Conservation (phyloP, 139 green algal species). For the Mesotaenium endlicherianum region DNA sequence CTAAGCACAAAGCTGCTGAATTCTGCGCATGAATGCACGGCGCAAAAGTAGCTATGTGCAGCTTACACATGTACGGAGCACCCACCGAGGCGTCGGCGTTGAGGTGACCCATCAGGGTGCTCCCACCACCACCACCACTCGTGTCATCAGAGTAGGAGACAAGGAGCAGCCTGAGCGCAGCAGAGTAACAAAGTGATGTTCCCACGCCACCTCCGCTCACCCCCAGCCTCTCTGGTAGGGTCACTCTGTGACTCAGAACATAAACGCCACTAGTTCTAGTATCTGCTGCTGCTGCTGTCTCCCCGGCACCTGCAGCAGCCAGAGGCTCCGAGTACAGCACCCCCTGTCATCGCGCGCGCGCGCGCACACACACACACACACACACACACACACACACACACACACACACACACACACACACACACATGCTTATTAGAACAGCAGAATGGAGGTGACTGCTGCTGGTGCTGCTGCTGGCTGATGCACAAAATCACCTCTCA, state of each 20-base stretch:
- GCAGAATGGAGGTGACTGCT: no score
- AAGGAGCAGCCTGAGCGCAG: conserved; percentile 3
- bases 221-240: not conserved
- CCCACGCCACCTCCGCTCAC: not conserved
- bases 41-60: no score
- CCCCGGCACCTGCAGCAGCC: not conserved
- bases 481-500: no score
- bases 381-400: not conserved
- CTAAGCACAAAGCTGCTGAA: no score
- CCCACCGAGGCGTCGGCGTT: conserved; percentile 1
- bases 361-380: not conserved
- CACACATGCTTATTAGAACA: no score
- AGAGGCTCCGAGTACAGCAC: conserved; percentile 8
- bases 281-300: not conserved
- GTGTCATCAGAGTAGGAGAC: conserved; percentile 28
- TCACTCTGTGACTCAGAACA: not conserved
- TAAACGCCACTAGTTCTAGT: not conserved
- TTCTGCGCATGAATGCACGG: no score
- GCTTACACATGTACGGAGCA: no score
- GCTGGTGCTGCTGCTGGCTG: no score
- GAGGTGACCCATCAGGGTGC: not conserved
- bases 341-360: not conserved
- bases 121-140: no score
- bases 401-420: not conserved
- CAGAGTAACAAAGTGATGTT: conserved; percentile 33